Base-by-base conservation (phyloP, 2,329 filamentous ascomycete genomes). In the Botryotinia narcissicola region DNA sequence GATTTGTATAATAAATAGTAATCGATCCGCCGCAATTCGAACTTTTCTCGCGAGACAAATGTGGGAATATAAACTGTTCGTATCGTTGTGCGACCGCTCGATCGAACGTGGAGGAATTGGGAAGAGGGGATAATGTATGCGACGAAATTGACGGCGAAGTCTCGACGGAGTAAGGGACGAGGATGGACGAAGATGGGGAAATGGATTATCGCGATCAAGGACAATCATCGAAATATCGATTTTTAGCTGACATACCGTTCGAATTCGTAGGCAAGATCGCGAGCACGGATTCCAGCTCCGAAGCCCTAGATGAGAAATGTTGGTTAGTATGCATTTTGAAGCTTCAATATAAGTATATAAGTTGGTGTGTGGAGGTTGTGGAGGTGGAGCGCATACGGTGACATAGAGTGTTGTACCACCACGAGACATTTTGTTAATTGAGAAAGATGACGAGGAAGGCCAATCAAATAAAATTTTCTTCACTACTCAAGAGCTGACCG, bases 181-280 rank as follows among this genome's bases (percentile, higher is more conserved):
- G 77, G 77, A 80, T 77, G 75, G 78, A 79, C 74, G 79, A 80
- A 75, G 79, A 80, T 79, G 78, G 80, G 81, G 72, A 63, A 76
- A 74, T 80, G 80, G 81, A 82, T 80, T 80, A 80, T 80, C 77
- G 81, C 81, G 81, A 77, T 81, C 78, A 80, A 80, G 75, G 79
- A 76, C 80, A 80, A 81, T 81, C 79, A 82, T 83, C 81, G 81
- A 84, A 81, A 83, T 82, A 84, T 85, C 84, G 85, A 84, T 82
- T 83, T 83, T 76, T 83, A 84, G 83, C 82, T 87, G 88, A 97
- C 95, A 90, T 97, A 98, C 94, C 95, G 94, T 95, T 98, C 95
- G 93, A 98, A 98, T 89, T 98, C 95, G 93, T 97, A 98, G 87
- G 95, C 94, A 84, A 98, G 93, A 88, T 99, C 95, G 90, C 96